Conservation (phyloP, 495 filamentous ascomycete species). For the Penicillium desertorum region DNA sequence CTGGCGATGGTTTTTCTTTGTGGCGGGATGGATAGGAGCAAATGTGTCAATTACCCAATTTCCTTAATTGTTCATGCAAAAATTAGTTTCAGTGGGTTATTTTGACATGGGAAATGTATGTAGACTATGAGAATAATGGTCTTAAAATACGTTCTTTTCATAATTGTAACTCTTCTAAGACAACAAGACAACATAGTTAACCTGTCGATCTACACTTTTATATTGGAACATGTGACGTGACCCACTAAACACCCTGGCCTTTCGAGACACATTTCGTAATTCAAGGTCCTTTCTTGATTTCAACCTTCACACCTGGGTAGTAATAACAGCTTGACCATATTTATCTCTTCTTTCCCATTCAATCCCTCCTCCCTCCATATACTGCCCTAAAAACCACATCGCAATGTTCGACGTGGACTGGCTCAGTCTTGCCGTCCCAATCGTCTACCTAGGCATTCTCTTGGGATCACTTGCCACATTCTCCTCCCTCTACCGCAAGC, state of each 20-base stretch:
- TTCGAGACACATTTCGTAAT: slow-evolving; percentile 11
- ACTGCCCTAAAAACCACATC: slow-evolving; percentile 15
- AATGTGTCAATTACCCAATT: slow-evolving; percentile 6
- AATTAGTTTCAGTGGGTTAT: background rate
- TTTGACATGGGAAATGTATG: slow-evolving; percentile 10
- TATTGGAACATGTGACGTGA: slow-evolving; percentile 31
- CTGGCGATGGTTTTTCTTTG: slow-evolving; percentile 12
- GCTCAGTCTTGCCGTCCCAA: slow-evolving; percentile 74
- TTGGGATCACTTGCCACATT: slow-evolving; percentile 88
- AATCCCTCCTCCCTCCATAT: slow-evolving; percentile 8
- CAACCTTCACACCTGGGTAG: background rate
- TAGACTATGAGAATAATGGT: slow-evolving; percentile 9
- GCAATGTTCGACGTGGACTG: slow-evolving; percentile 63
- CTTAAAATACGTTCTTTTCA: background rate
- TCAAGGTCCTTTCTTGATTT: background rate
- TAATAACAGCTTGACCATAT: slow-evolving; percentile 4
- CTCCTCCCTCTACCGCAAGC: slow-evolving; percentile 86
- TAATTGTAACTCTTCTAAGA: background rate
- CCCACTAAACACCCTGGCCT: slow-evolving; percentile 38
- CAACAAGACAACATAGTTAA: no score
- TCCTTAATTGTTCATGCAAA: slow-evolving; percentile 2
- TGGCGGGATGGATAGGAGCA: slow-evolving; percentile 8
- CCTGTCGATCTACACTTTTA: background rate
- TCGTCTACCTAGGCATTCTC: slow-evolving; percentile 85
- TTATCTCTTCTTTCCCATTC: background rate